These are phyloP conservation scores for Neurospora sp. DNA, from an alignment of 495 filamentous ascomycete genomes.

Conservation along the genomic window DNA sequence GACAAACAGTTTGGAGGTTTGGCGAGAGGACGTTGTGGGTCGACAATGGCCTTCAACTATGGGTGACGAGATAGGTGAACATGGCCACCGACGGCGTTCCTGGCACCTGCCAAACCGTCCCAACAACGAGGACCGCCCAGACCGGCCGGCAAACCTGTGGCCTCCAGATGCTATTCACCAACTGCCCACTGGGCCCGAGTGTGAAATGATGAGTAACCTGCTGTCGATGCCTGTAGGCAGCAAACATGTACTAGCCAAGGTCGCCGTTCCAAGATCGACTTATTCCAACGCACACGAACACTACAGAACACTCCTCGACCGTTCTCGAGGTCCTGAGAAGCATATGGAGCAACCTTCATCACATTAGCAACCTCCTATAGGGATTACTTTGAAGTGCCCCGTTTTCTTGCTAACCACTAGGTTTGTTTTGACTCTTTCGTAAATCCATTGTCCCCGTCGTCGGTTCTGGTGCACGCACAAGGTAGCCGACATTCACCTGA, in stretches of 20 bases:
- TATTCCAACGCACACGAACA: not conserved
- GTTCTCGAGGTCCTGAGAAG: not conserved
- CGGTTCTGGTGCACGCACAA: not conserved
- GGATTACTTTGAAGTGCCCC: not conserved
- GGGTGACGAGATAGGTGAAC: not conserved
- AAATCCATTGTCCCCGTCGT: not conserved
- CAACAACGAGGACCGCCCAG: not conserved
- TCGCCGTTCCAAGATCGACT: not conserved
- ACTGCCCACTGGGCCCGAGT: not conserved
- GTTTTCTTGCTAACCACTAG: not conserved
- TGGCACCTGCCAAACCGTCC: not conserved
- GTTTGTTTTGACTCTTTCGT: not conserved
- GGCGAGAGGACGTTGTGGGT: not conserved
- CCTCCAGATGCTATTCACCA: not conserved
- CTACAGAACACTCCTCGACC: not conserved
- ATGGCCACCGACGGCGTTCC: not conserved
- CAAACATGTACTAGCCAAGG: not conserved
- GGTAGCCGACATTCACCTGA: not conserved
- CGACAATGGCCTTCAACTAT: not conserved
- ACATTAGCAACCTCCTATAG: not conserved
- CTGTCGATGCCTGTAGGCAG: not conserved
- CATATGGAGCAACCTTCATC: not conserved
- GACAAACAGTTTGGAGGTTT: not conserved
- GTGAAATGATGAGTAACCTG: not conserved
- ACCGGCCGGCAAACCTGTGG: not conserved